Percentiles rank a stretch among this genome's conserved stretches.
These are phyloP conservation scores for Rhizophagus sp. DNA, from an alignment of 192 early-diverging fungal genomes.

Conservation along the genomic window DNA sequence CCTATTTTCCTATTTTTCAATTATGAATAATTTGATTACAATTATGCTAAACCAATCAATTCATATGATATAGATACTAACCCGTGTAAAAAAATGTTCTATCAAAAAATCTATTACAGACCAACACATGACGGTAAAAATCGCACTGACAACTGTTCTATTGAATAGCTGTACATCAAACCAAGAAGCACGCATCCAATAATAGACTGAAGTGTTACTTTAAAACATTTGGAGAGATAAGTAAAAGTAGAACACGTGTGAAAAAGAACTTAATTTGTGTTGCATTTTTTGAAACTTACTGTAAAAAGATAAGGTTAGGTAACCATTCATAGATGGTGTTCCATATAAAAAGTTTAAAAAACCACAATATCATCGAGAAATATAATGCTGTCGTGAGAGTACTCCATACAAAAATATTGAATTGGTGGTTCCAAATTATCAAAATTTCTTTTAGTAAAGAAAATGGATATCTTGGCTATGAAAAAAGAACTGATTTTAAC, in stretches of 20 bases:
- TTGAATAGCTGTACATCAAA: slow-evolving; percentile 18
- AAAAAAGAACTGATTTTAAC: not conserved
- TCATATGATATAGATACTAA: not conserved
- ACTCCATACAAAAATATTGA: not conserved
- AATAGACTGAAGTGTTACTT: slow-evolving; percentile 4
- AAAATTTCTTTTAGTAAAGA: slow-evolving; percentile 8
- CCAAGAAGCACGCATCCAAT: slow-evolving; percentile 19
- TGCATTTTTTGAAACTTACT: not conserved
- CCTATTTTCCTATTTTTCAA: not conserved
- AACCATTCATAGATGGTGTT: not conserved
- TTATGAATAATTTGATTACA: not conserved
- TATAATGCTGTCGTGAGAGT: not conserved
- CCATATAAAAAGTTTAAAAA: not conserved
- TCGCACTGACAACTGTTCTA: not conserved
- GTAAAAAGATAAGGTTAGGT: slow-evolving; percentile 6
- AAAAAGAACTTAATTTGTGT: not conserved
- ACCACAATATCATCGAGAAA: not conserved
- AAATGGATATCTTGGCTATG: not conserved
- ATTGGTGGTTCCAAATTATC: not conserved
- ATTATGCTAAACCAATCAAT: not conserved
- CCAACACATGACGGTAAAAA: slow-evolving; percentile 10
- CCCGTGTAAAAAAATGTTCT: slow-evolving; percentile 19
- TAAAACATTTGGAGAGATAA: too few species aligned
- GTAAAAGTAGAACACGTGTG: not conserved
- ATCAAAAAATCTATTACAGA: slow-evolving; percentile 2